Conservation (phyloP, 345 rosid genomes). For the Arabis alpina region DNA sequence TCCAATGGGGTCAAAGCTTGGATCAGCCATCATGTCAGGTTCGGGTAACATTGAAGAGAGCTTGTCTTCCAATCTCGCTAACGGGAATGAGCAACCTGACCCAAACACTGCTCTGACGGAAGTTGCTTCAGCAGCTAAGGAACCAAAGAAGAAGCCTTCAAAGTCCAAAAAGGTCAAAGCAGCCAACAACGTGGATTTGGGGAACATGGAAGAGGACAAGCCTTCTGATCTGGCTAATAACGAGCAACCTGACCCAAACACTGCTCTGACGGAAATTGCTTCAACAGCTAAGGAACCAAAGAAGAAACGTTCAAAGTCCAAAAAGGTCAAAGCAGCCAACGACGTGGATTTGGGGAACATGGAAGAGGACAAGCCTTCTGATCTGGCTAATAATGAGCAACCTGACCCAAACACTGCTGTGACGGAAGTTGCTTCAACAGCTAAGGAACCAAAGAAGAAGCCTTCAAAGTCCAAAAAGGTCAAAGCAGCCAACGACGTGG, state of each 20-base stretch:
- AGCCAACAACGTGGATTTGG: no score
- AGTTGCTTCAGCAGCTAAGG: slow-evolving; percentile 27
- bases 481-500: slow-evolving; percentile 5
- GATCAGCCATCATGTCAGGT: slow-evolving; percentile 5
- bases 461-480: slow-evolving; percentile 4
- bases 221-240: no score
- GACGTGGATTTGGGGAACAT: no score
- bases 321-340: not conserved
- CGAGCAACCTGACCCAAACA: no score
- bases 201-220: no score
- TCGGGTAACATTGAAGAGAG: slow-evolving; percentile 32
- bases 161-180: not conserved
- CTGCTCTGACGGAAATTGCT: slow-evolving; percentile 6
- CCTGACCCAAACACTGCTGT: not conserved
- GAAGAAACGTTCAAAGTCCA: no score
- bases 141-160: no score
- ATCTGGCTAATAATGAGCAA: no score
- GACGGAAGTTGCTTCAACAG: slow-evolving; percentile 4
- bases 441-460: slow-evolving; percentile 11
- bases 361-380: no score
- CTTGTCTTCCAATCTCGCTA: slow-evolving; percentile 25
- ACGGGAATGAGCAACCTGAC: slow-evolving; percentile 19
- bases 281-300: no score
- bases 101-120: slow-evolving; percentile 16
- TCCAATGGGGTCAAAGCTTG: slow-evolving; percentile 19